Conservation (phyloP, 169 alveolate species). For the Plasmodium cynomolgi region DNA sequence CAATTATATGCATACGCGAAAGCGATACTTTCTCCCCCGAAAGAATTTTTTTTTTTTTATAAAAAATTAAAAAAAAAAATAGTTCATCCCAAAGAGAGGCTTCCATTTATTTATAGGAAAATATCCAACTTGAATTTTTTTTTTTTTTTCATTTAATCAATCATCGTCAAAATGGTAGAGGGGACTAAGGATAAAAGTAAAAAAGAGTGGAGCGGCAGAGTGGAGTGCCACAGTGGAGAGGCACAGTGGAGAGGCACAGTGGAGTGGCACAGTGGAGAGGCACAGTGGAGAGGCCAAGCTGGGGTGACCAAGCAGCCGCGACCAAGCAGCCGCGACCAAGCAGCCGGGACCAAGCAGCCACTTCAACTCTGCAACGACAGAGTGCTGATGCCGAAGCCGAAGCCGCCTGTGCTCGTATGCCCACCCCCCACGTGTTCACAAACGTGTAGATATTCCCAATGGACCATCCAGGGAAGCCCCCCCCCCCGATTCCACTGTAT, state of each 20-base stretch:
- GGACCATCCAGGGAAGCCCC: neutral
- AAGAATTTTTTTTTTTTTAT: neutral
- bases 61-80: neutral
- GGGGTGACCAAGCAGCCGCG: neutral
- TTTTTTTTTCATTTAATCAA: neutral
- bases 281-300: neutral
- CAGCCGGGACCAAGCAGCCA: neutral
- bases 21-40: neutral
- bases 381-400: neutral
- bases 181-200: conserved; percentile 36
- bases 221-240: too few relatives aligned
- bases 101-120: neutral
- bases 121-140: neutral
- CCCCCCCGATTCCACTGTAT: neutral
- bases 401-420: neutral
- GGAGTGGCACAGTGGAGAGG: neutral
- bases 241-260: too few relatives aligned
- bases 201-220: neutral
- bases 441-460: neutral
- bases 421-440: neutral
- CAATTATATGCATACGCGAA: neutral
- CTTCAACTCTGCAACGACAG: neutral
- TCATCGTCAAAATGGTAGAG: conserved; percentile 18
- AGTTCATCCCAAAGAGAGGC: neutral
- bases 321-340: too few relatives aligned